Evolutionary conservation across 2,329 filamentous ascomycete genomes (phyloP), one percentile per base, ranked within the genome.

Genomic region (Plenodomus biglobosus): DNA sequence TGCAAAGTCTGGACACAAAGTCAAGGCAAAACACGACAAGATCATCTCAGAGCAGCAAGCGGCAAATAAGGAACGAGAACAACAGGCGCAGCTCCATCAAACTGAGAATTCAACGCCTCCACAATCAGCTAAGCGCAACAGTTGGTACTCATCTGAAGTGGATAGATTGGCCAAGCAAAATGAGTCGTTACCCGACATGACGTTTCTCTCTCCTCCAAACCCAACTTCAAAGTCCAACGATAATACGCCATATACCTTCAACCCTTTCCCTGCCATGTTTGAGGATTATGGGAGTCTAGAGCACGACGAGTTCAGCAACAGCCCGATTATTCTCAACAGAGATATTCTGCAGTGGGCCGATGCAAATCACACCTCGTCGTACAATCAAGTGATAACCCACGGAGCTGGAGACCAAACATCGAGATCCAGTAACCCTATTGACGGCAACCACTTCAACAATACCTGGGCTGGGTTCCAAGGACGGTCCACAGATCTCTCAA

Each of bases 1-100:
- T 59, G 75, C 74, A 11, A 69, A 73, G 43, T 73, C 74, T n/a
- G 77, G 77, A 5, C 71, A 73, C 40, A 75, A 73, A 41, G 57
- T 72, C 22, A 70, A 72, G 42, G 48, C 61, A 5, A 68, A 71
- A 38, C 51, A 66, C 17, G 58, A 66, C 45, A 39, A 43, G 16
- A 46, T 46, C 18, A 32, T 59, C 1, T 53, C 55, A 38, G 61
- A 61, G 19, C 38, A 16, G 36, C 65, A 55, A 32, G 58, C 52
- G 27, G 58, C 53, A 37, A 52, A 53, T 16, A 57, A 36, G 54
- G 58, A 27, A 43, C 43, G 44, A 17, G n/a, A 35, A 15, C 34
- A 38, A 27, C 37, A 36, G 43, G 11, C 15, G 21, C 48, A 13
- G 34, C 11, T 15, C 2, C 20, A 38, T 36, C 35, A 41, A 16